These are phyloP conservation scores for Emmonsiellopsis sp. DNA, from an alignment of 2,329 filamentous ascomycete species.

Conservation along the genomic window DNA sequence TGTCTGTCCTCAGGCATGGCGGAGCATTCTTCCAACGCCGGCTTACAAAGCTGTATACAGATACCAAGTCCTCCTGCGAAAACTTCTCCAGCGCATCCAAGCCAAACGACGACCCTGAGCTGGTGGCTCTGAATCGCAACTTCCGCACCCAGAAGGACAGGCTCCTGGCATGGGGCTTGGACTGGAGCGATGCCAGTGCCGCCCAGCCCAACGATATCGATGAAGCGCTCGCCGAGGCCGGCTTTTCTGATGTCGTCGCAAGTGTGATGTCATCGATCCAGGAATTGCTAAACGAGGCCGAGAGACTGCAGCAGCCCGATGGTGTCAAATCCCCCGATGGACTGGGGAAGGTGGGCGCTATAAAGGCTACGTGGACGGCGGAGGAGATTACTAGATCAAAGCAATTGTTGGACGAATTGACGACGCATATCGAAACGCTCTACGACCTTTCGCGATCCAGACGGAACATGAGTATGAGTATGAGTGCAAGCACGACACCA, in stretches of 20 bases:
- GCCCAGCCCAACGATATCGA: conserved; percentile 51
- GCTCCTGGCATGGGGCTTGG: conserved; percentile 54
- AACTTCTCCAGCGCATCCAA: conserved; percentile 42
- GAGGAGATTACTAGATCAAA: conserved; percentile 47
- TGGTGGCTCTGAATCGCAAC: conserved; percentile 48
- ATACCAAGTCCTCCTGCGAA: conserved; percentile 54
- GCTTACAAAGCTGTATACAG: conserved; percentile 53
- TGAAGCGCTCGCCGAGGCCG: conserved; percentile 51
- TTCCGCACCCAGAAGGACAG: conserved; percentile 56
- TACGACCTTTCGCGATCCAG: conserved; percentile 53
- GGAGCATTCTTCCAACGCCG: conserved; percentile 37
- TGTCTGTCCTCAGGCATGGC: conserved; percentile 39
- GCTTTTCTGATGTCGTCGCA: conserved; percentile 53
- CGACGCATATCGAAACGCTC: conserved; percentile 53
- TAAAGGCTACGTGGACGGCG: conserved; percentile 37
- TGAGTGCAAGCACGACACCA: conserved; percentile 22
- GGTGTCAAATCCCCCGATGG: conserved; percentile 28
- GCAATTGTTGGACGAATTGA: conserved; percentile 50
- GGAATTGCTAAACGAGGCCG: conserved; percentile 52
- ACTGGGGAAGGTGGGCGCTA: conserved; percentile 28
- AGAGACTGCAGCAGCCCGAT: conserved; percentile 42
- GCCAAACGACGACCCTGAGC: conserved; percentile 42
- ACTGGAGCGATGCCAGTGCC: conserved; percentile 55
- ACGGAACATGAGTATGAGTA: conserved; percentile 35
- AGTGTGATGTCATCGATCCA: conserved; percentile 57